Percentiles rank a stretch among this genome's conserved stretches.
phyloP scores from a whole-genome alignment of 148 eudicot genomes.

The Chenopodium suecicum region DNA sequence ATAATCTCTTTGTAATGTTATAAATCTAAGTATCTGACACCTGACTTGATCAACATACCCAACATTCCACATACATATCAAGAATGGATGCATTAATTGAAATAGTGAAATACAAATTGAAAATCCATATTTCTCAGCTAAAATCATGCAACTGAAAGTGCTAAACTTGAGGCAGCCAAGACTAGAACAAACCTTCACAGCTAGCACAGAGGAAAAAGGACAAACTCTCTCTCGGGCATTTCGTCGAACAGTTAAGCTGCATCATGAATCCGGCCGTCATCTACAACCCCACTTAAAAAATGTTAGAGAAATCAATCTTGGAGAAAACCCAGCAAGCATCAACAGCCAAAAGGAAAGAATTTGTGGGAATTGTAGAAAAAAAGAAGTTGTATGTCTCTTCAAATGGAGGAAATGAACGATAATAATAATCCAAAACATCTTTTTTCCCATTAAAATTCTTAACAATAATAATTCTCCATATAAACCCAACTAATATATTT shows the following conservation, averaged over 20 bases:
- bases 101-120: slow-evolving; percentile 15
- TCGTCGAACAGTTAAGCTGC: slow-evolving; percentile 38
- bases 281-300: slow-evolving; percentile 33
- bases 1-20: too few species aligned
- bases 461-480: too few species aligned
- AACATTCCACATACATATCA: slow-evolving; percentile 37
- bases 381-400: too few species aligned
- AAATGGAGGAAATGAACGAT: too few species aligned
- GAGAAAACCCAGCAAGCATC: slow-evolving; percentile 29
- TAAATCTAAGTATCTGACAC: background rate
- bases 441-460: too few species aligned
- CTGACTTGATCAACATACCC: slow-evolving; percentile 32
- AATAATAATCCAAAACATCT: too few species aligned
- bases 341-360: slow-evolving; percentile 20
- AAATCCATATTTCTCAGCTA: slow-evolving; percentile 30
- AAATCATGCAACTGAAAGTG: slow-evolving; percentile 37
- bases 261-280: slow-evolving; percentile 13
- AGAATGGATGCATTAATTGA: slow-evolving; percentile 30
- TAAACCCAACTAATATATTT: too few species aligned
- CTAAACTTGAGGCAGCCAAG: slow-evolving; percentile 28
- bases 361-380: too few species aligned
- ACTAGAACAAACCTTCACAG: slow-evolving; percentile 39
- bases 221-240: slow-evolving; percentile 42
- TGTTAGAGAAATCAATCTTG: slow-evolving; percentile 25
- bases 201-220: slow-evolving; percentile 32